These are phyloP conservation scores for Yamadazyma siamensis DNA, from an alignment of 1,139 yeast genomes.

Conservation along the genomic window DNA sequence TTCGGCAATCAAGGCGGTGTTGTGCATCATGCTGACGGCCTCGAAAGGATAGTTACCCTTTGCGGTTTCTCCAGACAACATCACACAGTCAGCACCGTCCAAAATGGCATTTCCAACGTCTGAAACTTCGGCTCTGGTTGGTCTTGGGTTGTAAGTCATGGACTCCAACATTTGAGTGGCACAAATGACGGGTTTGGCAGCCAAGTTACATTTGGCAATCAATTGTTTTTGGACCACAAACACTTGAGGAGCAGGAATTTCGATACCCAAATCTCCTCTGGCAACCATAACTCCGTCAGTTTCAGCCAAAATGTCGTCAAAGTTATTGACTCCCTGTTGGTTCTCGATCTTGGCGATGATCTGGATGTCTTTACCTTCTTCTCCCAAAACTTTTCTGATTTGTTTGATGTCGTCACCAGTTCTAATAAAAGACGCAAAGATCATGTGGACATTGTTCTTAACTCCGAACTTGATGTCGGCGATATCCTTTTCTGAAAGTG, in stretches of 20 bases:
- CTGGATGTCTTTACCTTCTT: constrained; percentile 93
- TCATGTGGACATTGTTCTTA: constrained; percentile 94
- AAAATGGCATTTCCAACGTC: constrained; percentile 99
- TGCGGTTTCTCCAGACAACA: constrained; percentile 99
- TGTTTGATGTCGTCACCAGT: constrained; percentile 84
- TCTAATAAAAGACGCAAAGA: constrained; percentile 97
- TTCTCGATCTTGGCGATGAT: constrained; percentile 97
- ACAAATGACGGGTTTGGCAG: constrained; percentile 99
- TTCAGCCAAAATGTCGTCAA: constrained; percentile 88
- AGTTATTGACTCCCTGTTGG: constrained; percentile 99
- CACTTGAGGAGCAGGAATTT: constrained; percentile 98
- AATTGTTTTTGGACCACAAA: constrained; percentile 98
- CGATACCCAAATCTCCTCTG: constrained; percentile 99
- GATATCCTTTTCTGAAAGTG: constrained; percentile 94
- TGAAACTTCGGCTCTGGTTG: constrained; percentile 99
- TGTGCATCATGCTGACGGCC: constrained; percentile 99
- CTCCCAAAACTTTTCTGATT: constrained; percentile 93
- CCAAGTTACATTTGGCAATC: constrained; percentile 98
- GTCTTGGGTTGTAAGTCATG: constrained; percentile 99
- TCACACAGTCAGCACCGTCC: constrained; percentile 99
- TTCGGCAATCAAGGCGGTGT: constrained; percentile 94
- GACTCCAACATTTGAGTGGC: constrained; percentile 99
- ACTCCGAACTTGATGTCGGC: constrained; percentile 92
- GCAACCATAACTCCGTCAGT: constrained; percentile 99
- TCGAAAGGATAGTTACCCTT: constrained; percentile 97